Percentiles rank a stretch among this genome's conserved stretches.
phyloP scores from a whole-genome alignment of 495 filamentous ascomycete species.

The Aspergillus egyptiacus region DNA sequence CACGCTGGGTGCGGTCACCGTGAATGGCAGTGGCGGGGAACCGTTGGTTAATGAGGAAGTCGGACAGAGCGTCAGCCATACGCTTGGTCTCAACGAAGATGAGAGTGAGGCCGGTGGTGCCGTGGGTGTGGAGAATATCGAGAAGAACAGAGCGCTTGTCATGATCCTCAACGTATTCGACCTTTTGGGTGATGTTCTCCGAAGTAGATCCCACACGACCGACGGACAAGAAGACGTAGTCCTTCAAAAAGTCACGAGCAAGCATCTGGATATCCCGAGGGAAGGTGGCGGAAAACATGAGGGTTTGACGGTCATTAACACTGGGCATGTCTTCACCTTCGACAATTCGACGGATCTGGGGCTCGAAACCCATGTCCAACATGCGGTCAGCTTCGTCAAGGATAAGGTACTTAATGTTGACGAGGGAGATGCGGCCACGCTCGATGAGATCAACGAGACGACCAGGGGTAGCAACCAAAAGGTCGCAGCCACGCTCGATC shows the following conservation, averaged over 20 bases:
- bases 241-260: constrained; percentile 93
- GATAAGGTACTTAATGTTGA: constrained; percentile 98
- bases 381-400: constrained; percentile 99
- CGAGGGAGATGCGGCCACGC: constrained; percentile 92
- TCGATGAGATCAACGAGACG: constrained; percentile 97
- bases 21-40: constrained; percentile 99
- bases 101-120: constrained; percentile 74
- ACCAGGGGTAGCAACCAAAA: constrained; percentile 94
- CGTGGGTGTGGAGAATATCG: constrained; percentile 94
- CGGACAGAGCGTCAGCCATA: constrained; percentile 95
- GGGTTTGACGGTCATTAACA: constrained; percentile 81
- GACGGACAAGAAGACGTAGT: constrained; percentile 97
- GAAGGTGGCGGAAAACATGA: constrained; percentile 99
- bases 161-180: constrained; percentile 93
- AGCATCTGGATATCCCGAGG: constrained; percentile 99
- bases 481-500: constrained; percentile 96
- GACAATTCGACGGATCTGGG: constrained; percentile 96
- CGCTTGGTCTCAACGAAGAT: constrained; percentile 99
- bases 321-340: constrained; percentile 96
- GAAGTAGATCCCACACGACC: constrained; percentile 99
- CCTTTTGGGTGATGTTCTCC: constrained; percentile 98
- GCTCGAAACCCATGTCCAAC: constrained; percentile 99
- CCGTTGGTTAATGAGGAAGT: constrained; percentile 95
- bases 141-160: constrained; percentile 98
- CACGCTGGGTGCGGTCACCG: constrained; percentile 95